Percentiles rank a stretch among this genome's conserved stretches.
Conservation (phyloP, 352 stramenopile genomes). For the Peronospora farinosa region DNA sequence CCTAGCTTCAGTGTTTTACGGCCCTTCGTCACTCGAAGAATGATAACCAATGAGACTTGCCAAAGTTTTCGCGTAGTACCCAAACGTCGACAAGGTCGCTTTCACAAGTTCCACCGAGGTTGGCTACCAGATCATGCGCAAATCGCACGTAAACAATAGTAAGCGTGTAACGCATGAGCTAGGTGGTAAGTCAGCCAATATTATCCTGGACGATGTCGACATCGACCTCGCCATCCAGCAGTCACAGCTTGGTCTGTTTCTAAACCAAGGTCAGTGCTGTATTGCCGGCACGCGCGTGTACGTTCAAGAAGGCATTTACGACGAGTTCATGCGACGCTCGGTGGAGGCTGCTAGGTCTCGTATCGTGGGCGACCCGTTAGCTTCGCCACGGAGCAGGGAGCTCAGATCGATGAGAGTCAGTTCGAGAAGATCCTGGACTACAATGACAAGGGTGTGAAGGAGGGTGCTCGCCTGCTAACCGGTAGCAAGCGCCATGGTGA, state of each 20-base stretch:
- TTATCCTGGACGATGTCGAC: too few species aligned
- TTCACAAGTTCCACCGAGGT: too few species aligned
- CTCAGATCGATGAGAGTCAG: constrained; percentile 57
- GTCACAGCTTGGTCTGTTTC: constrained; percentile 63
- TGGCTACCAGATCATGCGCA: too few species aligned
- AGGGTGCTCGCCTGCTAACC: constrained; percentile 78
- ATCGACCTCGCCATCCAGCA: constrained; percentile 49
- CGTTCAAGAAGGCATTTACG: constrained; percentile 86
- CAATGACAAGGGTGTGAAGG: constrained; percentile 65
- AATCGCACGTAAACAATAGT: too few species aligned
- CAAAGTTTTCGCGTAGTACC: too few species aligned
- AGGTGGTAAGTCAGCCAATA: too few species aligned
- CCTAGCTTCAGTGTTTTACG: too few species aligned
- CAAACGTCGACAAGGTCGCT: constrained; percentile 77
- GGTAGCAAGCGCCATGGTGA: constrained; percentile 69
- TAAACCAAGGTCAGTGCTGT: constrained; percentile 87
- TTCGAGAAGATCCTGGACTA: constrained; percentile 86
- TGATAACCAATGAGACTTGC: too few species aligned
- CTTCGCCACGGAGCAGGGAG: constrained; percentile 34
- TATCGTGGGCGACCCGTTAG: constrained; percentile 53
- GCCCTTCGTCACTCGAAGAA: constrained; percentile 11
- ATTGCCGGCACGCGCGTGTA: constrained; percentile 77
- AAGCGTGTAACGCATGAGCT: too few species aligned
- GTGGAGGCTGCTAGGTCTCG: constrained; percentile 46
- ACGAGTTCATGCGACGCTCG: constrained; percentile 73